phyloP scores from a whole-genome alignment of 371 early-diverging fungal genomes.

The Chytridium lagenaria region DNA sequence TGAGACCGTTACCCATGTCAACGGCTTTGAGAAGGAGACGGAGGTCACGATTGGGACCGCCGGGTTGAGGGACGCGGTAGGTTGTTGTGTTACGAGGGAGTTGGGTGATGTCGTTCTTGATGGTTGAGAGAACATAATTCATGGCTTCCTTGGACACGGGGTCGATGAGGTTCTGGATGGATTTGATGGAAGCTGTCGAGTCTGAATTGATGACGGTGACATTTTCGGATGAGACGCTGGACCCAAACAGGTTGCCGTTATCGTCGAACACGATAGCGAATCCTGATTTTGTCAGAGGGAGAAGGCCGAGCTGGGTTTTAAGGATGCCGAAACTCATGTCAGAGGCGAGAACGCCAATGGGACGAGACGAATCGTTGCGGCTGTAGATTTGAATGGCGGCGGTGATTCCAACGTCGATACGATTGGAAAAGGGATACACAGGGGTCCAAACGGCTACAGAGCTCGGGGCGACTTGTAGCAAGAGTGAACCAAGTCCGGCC shows the following conservation, averaged over 20 bases:
- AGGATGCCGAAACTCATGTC: constrained; percentile 13
- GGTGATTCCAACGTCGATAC: constrained; percentile 14
- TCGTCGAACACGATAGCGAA: constrained; percentile 5
- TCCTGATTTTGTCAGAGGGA: neutral
- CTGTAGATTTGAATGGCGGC: neutral
- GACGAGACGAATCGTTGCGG: neutral
- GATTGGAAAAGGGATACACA: constrained; percentile 2
- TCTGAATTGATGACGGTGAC: neutral
- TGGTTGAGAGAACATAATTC: neutral
- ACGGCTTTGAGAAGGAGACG: neutral
- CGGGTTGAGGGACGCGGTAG: neutral
- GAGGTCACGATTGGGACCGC: neutral
- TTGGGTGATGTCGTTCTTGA: neutral
- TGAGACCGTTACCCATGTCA: neutral
- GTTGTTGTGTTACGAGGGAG: neutral
- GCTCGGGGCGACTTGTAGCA: neutral
- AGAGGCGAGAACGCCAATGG: neutral
- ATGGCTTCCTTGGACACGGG: constrained; percentile 1
- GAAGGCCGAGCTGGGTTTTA: neutral
- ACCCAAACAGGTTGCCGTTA: constrained; percentile 5
- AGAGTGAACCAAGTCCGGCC: neutral
- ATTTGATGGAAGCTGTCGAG: neutral
- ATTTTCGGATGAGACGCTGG: neutral
- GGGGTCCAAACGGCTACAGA: neutral
- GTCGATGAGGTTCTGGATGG: constrained; percentile 1